Evolutionary conservation across 768 basidiomycete genomes (phyloP).

Genomic region (Psilocybe subaeruginosa): DNA sequence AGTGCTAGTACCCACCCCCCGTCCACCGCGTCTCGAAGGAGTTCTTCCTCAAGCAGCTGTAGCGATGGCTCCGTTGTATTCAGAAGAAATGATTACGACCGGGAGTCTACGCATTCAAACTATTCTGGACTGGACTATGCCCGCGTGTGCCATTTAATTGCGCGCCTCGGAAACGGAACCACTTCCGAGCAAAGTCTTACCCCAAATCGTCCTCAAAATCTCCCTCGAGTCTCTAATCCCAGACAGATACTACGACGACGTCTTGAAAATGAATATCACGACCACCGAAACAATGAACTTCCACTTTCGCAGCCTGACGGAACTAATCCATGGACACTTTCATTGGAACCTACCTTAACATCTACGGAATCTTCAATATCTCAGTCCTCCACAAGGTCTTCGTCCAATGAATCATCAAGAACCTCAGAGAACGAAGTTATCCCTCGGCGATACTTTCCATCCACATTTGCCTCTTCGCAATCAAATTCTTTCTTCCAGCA

Average conservation of each 20-base stretch:
- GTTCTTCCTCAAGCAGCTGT: conserved; percentile 1
- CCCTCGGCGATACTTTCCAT: conserved; percentile 5
- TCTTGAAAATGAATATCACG: not conserved
- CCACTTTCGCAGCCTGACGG: conserved; percentile 30
- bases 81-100: conserved; percentile 2
- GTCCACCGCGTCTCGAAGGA: not conserved
- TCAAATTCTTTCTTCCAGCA: conserved; percentile 6
- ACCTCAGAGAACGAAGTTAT: conserved; percentile 3
- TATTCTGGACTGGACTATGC: conserved; percentile 10
- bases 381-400: conserved; percentile 8
- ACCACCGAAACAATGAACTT: not conserved
- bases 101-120: conserved; percentile 6
- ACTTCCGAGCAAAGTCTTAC: conserved; percentile 10
- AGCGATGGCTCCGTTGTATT: conserved; percentile 12
- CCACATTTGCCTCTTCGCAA: conserved; percentile 3
- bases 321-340: conserved; percentile 32
- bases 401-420: not conserved
- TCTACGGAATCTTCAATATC: conserved; percentile 17
- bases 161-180: not conserved
- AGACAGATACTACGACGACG: conserved; percentile 8
- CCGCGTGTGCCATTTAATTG: conserved; percentile 4
- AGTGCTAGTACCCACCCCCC: not conserved
- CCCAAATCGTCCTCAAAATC: not conserved
- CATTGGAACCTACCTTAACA: conserved; percentile 25
- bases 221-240: not conserved